Evolutionary conservation across 2,329 filamentous ascomycete genomes (phyloP), one percentile per base, ranked within the genome.

Genomic region (Penicillium sp.): DNA sequence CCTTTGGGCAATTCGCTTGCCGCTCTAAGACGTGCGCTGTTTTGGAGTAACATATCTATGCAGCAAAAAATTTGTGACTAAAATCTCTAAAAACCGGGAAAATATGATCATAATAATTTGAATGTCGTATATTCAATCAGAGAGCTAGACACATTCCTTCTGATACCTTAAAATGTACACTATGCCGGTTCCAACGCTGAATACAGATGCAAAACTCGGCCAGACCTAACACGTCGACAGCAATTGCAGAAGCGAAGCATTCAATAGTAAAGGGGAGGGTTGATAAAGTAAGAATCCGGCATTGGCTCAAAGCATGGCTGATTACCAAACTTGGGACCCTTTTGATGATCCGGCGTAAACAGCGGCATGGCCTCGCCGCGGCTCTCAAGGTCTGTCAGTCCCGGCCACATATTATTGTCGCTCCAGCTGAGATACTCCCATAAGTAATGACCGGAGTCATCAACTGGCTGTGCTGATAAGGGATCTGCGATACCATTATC

Each of bases 391-490:
- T 69, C 68, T 1, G 60, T 51, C 38, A 68, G 47, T 0, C 64
- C 67, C 1, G 65, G 63, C 68, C 56, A 72, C 45, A 70, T 41
- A 33, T 60, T 70, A 42, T 59, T 65, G 33, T 72, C 70, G 51
- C 70, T 71, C 70, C 70, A 72, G 48, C 66, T 71, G 28, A 73
- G 57, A 48, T 70, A 72, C 47, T 72, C 70, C 68, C 69, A 71
- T 10, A 72, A 64, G 51, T 68, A 66, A 49, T 70, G 67, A 2
- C 64, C 64, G 2, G 64, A 60, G 4, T 70, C 65, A 47, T 70
- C 65, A 5, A 66, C 58, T 13, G 65, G 62, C 0, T 63, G 60
- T 6, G 58, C 50, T 7, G 62, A 48, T 3, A 69, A 52, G 0
- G 64, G 57, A 38, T 69, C 67, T 0, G 60, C 39, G 39, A 66